phyloP scores from a whole-genome alignment of 2,329 filamentous ascomycete genomes.

The Xylariales sp. region DNA sequence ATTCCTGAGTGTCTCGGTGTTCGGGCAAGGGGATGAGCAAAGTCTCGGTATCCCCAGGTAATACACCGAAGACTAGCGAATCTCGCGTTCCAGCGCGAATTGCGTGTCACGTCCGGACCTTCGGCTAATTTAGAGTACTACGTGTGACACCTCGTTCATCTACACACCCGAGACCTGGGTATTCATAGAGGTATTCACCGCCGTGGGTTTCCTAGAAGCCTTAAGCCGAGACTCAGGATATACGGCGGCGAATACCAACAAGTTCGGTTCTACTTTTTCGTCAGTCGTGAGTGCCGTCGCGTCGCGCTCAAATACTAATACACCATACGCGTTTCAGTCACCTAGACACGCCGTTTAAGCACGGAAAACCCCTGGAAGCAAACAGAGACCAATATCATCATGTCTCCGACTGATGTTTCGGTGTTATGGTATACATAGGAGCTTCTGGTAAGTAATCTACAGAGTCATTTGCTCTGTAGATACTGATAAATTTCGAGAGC shows the following conservation, averaged over 20 bases:
- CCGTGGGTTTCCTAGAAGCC: background rate
- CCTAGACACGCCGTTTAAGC: background rate
- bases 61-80: too few species aligned
- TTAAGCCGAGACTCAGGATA: background rate
- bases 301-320: conserved; percentile 5
- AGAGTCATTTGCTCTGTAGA: too few species aligned
- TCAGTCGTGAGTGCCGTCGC: background rate
- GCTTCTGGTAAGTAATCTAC: background rate
- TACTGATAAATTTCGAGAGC: background rate
- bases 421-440: conserved; percentile 10
- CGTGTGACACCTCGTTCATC: background rate
- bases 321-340: conserved; percentile 10
- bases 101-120: too few species aligned
- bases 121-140: too few species aligned
- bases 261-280: background rate
- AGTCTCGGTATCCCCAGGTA: too few species aligned
- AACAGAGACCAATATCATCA: conserved; percentile 10
- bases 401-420: conserved; percentile 27
- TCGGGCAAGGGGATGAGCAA: too few species aligned
- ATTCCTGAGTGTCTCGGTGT: too few species aligned
- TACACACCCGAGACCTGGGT: background rate
- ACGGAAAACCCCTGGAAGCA: too few species aligned
- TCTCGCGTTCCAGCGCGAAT: too few species aligned
- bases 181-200: background rate
- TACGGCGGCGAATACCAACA: background rate